Evolutionary conservation across 1,139 yeast genomes (phyloP).

Genomic region (Pichia sp.): DNA sequence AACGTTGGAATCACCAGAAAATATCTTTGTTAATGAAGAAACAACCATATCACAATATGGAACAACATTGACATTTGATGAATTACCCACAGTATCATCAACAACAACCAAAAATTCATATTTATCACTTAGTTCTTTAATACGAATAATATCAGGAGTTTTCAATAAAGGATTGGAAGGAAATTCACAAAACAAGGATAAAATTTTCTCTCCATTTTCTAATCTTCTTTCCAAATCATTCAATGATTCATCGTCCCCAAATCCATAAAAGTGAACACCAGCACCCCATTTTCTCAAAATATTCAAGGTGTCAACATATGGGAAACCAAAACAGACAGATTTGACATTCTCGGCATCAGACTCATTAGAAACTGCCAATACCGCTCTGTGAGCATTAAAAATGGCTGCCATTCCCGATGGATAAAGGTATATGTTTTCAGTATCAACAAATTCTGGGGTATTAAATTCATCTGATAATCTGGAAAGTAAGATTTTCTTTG

Average conservation of each 20-base stretch:
- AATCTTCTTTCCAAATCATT: conserved; percentile 55
- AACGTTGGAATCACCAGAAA: conserved; percentile 91
- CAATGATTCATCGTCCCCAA: conserved; percentile 71
- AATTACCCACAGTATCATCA: conserved; percentile 92
- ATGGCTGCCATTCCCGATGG: conserved; percentile 94
- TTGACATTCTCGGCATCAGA: conserved; percentile 34
- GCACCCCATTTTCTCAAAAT: conserved; percentile 87
- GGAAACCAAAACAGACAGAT: conserved; percentile 90
- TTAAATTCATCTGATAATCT: conserved; percentile 63
- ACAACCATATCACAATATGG: conserved; percentile 82
- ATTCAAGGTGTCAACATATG: conserved; percentile 87
- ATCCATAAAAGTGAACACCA: conserved; percentile 73
- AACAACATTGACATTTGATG: conserved; percentile 72
- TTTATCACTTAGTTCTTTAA: conserved; percentile 57
- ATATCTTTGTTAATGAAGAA: conserved; percentile 83
- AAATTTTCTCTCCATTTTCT: conserved; percentile 55
- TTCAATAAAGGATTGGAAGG: conserved; percentile 88
- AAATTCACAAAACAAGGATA: conserved; percentile 79
- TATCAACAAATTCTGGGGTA: conserved; percentile 24
- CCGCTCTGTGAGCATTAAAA: conserved; percentile 69
- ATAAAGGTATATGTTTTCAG: conserved; percentile 68
- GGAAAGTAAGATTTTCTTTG: conserved; percentile 63
- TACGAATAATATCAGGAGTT: conserved; percentile 65
- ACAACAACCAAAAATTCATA: conserved; percentile 72
- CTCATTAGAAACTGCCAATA: conserved; percentile 28